Base-by-base conservation (phyloP, 2,329 filamentous ascomycete species). In the Xylaria sp. region DNA sequence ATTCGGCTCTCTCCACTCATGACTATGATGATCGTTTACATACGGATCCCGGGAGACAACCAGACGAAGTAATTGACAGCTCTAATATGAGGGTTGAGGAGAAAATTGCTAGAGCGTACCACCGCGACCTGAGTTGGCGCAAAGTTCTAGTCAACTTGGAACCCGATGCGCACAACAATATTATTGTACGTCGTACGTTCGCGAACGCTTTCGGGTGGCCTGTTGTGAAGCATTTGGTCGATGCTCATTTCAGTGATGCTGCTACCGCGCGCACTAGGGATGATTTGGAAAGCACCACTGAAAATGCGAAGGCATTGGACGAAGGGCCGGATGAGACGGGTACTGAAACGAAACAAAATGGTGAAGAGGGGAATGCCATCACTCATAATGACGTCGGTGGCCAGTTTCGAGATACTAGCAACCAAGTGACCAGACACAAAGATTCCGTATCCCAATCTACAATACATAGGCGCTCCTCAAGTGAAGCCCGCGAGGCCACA, bases 161-260 rank as follows among this genome's bases (percentile, higher is more conserved):
- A 77, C 96, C 96, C 0, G 96, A 99, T 79, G 96, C 96, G 0
- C 96, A 99, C 81, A 99, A 99, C 80, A 99, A 99, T 79, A 97
- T 99, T 72, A 91, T 98, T 67, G 96, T 99, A 27, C 91, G 96
- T 17, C 90, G 96, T 63, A 97, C 94, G 90, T 99, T 99, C 78
- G 91, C 94, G 63, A 99, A 99, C 75, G 96, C 96, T 0, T 97
- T 97, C 74, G 96, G 96, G 1, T 99, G 96, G 96, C 96, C 96
- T 0, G 96, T 99, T 0, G 84, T 98, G 56, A 94, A 97, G 80
- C 96, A 99, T 79, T 82, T 98, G 22, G 95, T 96, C 59, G 94
- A 98, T 74, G 94, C 93, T 0, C 96, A 99, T 80, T 99, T 99
- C 77, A 92, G 89, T 61, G 92, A 96, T 75, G 89, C 89, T 0